Evolutionary conservation across 257 asterid genomes (phyloP), one percentile per base, ranked within the genome.

Genomic region (Penstemon newberryi): DNA sequence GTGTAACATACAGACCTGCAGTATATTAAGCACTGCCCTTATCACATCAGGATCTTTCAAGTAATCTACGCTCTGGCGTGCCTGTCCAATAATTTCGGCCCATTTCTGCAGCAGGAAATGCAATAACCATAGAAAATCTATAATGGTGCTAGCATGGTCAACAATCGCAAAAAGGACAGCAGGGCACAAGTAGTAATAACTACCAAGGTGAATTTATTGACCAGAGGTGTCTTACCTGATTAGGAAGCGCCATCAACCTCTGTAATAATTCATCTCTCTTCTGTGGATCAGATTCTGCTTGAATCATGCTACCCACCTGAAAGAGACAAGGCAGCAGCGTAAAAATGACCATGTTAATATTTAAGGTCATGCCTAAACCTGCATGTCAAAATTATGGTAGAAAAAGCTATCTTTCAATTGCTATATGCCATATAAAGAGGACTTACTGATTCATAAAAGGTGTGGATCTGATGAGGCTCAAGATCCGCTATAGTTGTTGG

Each of bases 271-370:
- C 98, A 40, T 86, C 96, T 79, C 99, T 85, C 83, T 85, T 94
- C 70, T 78, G 87, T 41, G 98, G 91, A 77, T 89, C 98, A 62
- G 98, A 40, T 75, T 94, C 99, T 8, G 98, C 96, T 77, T 89
- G 99, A 68, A 94, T 89, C 99, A 94, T 91, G 63, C 83, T 79
- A 55, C 90, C 96, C 80, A 94, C 99, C 99, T 94, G 70, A 70
- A 64, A 57, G 38, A 56, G 66, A 59, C 41, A 73, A 61, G 44
- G 70, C 41, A n/a, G 41, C 41, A 46, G 44, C 50, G 37, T 61
- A 75, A 8, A 69, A 60, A 56, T 37, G 56, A 19, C 52, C 15
- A 9, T 37, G 33, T 45, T 11, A 42, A 67, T 69, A 58, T 9
- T 59, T 15, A 40, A 25, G 43, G 25, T 15, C 6, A 15, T 12